Evolutionary conservation across 495 filamentous ascomycete species (phyloP), one percentile per base, ranked within the genome.

Genomic region (Aspergillus incahuasiensis): DNA sequence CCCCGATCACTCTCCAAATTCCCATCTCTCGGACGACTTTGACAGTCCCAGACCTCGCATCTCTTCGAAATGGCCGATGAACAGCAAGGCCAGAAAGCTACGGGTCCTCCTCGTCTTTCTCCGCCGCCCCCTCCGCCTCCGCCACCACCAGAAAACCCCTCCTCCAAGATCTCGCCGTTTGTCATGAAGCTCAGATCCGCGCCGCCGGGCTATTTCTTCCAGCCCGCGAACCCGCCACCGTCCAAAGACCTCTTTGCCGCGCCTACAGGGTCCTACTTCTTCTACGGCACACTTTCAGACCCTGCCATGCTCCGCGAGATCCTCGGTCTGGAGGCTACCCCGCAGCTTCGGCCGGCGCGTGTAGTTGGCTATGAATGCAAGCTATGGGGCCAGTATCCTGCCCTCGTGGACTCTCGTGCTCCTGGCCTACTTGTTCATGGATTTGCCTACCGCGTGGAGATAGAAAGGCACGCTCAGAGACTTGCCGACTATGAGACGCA

Each of bases 221-320:
- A 28, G 25, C 8, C 25, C 4, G 8, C 25, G 8, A n/a, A n/a
- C n/a, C n/a, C n/a, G n/a, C 25, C 25, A 3, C 4, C 25, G 8
- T 28, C 25, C 25, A 4, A 3, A 3, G 3, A 3, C 25, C 4
- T 8, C 3, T 4, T 8, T 8, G 4, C 25, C 25, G 52, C 64
- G 11, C 57, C 59, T 2, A 63, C 49, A 1, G 63, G 63, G 0
- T 57, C 61, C 1, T 75, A 70, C 55, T 72, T 72, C 48, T 69
- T 73, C 58, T 70, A 73, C 51, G 65, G 69, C 46, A 68, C 63
- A 6, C 54, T 73, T 9, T 48, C 59, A 3, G 57, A 72, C 24
- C 60, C 66, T 0, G 21, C 55, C 1, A 40, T 59, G 49, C 49
- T 73, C 2, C 16, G 40, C 4, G 49, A 64, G 1, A 51, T 66